Conservation (phyloP, 2,329 filamentous ascomycete species). For the Aspergillus brunneoviolaceus region DNA sequence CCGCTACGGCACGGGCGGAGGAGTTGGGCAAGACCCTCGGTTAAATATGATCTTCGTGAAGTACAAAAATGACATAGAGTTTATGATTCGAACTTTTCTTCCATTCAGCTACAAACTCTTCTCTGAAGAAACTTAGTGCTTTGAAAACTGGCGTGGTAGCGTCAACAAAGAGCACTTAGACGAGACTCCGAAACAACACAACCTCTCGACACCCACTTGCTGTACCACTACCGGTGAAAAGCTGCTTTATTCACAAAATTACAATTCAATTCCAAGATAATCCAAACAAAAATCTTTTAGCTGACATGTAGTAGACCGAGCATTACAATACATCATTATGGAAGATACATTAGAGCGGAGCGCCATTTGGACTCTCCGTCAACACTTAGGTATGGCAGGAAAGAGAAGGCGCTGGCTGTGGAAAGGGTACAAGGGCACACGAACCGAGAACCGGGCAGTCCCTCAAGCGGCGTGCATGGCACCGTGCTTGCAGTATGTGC, state of each 20-base stretch:
- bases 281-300: background rate
- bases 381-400: background rate
- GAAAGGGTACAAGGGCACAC: background rate
- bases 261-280: background rate
- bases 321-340: background rate
- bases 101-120: too few species aligned
- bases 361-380: background rate
- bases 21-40: constrained; percentile 31
- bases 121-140: too few species aligned
- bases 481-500: constrained; percentile 35
- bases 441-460: background rate
- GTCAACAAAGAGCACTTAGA: too few species aligned
- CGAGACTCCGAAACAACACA: too few species aligned
- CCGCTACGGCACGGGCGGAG: constrained; percentile 31
- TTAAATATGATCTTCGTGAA: background rate
- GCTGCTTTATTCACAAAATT: background rate
- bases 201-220: too few species aligned
- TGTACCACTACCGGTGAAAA: background rate
- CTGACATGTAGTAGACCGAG: background rate
- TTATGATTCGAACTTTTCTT: too few species aligned
- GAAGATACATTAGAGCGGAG: background rate
- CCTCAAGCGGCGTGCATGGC: constrained; percentile 15
- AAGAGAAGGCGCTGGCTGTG: too few species aligned
- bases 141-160: too few species aligned
- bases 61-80: too few species aligned